Percentiles rank a stretch among this genome's conserved stretches.
Evolutionary conservation across 805 yeast genomes (phyloP).

Genomic region (Pichia kluyveri): DNA sequence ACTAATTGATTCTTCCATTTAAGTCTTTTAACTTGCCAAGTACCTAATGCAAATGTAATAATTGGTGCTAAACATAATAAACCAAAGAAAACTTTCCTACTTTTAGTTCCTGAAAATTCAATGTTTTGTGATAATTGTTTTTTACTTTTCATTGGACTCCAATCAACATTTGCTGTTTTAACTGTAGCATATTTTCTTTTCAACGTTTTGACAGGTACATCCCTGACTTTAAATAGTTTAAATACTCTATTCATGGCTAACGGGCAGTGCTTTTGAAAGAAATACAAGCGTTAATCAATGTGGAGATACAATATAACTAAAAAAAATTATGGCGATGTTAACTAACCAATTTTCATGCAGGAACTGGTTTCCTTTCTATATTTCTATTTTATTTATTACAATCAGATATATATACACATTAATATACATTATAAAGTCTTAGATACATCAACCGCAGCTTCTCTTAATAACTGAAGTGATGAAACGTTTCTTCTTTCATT

Average conservation of each 20-base stretch:
- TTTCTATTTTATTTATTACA: no score
- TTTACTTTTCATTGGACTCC: conserved; percentile 65
- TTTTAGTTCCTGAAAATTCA: conserved; percentile 15
- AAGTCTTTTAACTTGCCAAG: conserved; percentile 85
- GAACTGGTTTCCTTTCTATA: no score
- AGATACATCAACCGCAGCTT: conserved; percentile 8
- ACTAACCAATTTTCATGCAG: no score
- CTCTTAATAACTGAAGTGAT: conserved; percentile 15
- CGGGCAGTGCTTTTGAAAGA: no score
- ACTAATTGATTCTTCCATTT: conserved; percentile 84
- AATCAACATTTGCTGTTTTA: conserved; percentile 68
- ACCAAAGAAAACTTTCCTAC: conserved; percentile 23
- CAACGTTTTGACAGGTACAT: background rate
- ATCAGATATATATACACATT: background rate
- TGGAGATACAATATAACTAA: no score
- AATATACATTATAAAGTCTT: background rate
- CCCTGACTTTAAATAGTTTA: background rate
- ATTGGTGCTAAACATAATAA: conserved; percentile 72
- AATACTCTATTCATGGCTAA: background rate
- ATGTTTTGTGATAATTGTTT: conserved; percentile 28
- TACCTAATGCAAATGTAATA: conserved; percentile 74
- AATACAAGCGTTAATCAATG: no score
- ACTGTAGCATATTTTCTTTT: conserved; percentile 26
- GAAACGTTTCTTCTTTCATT: conserved; percentile 25
- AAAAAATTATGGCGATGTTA: no score